phyloP scores from a whole-genome alignment of 2,329 filamentous ascomycete genomes.

The Neospermospora avenae region DNA sequence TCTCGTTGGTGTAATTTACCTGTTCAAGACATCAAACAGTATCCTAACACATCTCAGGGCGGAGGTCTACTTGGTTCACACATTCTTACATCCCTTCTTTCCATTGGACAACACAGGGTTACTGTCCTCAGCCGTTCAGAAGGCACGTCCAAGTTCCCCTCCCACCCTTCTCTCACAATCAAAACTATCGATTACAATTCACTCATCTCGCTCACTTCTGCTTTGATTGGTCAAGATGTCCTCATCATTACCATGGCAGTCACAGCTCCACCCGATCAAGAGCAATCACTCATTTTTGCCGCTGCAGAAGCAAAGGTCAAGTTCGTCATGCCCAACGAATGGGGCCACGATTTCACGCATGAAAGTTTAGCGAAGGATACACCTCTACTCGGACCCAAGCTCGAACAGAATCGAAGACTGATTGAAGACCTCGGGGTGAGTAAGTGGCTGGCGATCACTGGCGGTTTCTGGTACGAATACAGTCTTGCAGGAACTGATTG shows the following conservation, averaged over 20 bases:
- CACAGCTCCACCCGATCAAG: slow-evolving; percentile 42
- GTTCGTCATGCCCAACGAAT: slow-evolving; percentile 55
- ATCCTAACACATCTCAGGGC: slow-evolving; percentile 36
- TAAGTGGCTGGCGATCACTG: slow-evolving; percentile 39
- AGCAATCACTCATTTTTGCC: slow-evolving; percentile 50
- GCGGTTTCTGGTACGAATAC: slow-evolving; percentile 54
- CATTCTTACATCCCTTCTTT: slow-evolving; percentile 34
- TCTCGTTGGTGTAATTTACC: slow-evolving; percentile 44
- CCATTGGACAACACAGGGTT: slow-evolving; percentile 44
- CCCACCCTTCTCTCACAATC: slow-evolving; percentile 36
- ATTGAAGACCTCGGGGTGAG: slow-evolving; percentile 39
- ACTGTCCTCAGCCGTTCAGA: slow-evolving; percentile 48
- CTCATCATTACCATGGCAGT: slow-evolving; percentile 53
- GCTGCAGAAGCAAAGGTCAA: slow-evolving; percentile 52
- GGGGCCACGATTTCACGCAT: slow-evolving; percentile 30
- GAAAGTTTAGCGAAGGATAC: slow-evolving; percentile 31
- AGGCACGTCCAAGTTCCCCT: slow-evolving; percentile 38
- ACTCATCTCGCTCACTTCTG: slow-evolving; percentile 43
- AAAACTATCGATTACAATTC: slow-evolving; percentile 45
- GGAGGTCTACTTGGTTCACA: slow-evolving; percentile 41
- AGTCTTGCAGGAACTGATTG: slow-evolving; percentile 38
- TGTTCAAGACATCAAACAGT: too few species aligned
- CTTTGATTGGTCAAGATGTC: slow-evolving; percentile 53
- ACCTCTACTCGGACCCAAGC: slow-evolving; percentile 10
- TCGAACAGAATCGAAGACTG: slow-evolving; percentile 25